Evolutionary conservation across 2,329 filamentous ascomycete species (phyloP).

Genomic region (Cladosporium sp.): DNA sequence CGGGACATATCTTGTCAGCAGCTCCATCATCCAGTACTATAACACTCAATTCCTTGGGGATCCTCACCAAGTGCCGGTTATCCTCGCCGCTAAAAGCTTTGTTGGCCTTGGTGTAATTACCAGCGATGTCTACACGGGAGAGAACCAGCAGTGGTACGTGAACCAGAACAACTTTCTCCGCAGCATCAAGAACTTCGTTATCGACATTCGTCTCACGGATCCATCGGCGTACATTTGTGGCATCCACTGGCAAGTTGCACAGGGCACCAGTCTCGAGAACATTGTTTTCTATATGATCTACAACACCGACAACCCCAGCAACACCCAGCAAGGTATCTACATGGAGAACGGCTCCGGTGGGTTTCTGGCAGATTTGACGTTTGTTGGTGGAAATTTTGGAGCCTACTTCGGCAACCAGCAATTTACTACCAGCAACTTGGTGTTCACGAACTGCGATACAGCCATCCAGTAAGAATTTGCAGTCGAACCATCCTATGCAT

Average conservation of each 20-base stretch:
- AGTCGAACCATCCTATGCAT: too few relatives aligned
- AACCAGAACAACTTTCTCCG: conserved; percentile 59
- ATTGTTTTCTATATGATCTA: conserved; percentile 42
- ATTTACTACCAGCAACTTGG: conserved; percentile 54
- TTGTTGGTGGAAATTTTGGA: conserved; percentile 39
- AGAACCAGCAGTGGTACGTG: conserved; percentile 32
- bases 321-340: conserved; percentile 45
- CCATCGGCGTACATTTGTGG: conserved; percentile 32
- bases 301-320: conserved; percentile 24
- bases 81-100: conserved; percentile 52
- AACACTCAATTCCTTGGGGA: conserved; percentile 60
- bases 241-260: conserved; percentile 44
- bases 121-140: conserved; percentile 47
- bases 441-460: conserved; percentile 47
- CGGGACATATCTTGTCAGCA: conserved; percentile 54
- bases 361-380: conserved; percentile 42
- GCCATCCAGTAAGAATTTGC: conserved; percentile 51
- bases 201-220: conserved; percentile 52
- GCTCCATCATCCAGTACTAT: conserved; percentile 58
- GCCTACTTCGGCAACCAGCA: conserved; percentile 43
- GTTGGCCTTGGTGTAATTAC: conserved; percentile 55
- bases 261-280: conserved; percentile 43
- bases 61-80: conserved; percentile 50
- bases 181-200: conserved; percentile 60
- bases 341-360: conserved; percentile 42